Percentiles rank a stretch among this genome's conserved stretches.
Conservation (phyloP, 1,284 basidiomycete species). For the Trametes pubescens region DNA sequence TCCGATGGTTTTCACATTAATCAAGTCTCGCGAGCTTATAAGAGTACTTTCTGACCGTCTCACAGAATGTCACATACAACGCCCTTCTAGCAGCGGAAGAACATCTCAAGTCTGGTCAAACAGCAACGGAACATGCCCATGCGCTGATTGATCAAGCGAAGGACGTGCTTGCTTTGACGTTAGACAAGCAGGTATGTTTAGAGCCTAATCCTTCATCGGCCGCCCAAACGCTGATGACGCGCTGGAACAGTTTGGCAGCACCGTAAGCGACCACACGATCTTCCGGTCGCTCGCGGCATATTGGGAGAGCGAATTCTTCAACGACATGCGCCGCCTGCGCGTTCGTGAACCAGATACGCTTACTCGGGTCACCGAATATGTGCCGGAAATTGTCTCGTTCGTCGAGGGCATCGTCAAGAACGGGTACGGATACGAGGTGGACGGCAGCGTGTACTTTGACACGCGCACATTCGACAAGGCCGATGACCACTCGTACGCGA, state of each 20-base stretch:
- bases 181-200: slow-evolving; percentile 76
- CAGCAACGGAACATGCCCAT: slow-evolving; percentile 58
- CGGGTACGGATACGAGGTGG: slow-evolving; percentile 90
- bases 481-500: slow-evolving; percentile 86
- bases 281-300: slow-evolving; percentile 86
- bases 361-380: slow-evolving; percentile 97
- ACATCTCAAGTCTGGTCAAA: slow-evolving; percentile 50
- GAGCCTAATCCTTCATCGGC: background rate
- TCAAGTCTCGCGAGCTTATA: no score
- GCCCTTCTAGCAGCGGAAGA: slow-evolving; percentile 58
- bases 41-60: slow-evolving; percentile 11
- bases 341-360: slow-evolving; percentile 91
- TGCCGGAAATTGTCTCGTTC: slow-evolving; percentile 94
- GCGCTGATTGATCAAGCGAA: slow-evolving; percentile 75
- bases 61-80: slow-evolving; percentile 59
- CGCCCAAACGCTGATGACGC: slow-evolving; percentile 9
- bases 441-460: slow-evolving; percentile 96
- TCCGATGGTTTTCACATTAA: slow-evolving; percentile 1
- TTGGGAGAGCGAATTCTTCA: slow-evolving; percentile 93
- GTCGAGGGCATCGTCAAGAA: slow-evolving; percentile 89
- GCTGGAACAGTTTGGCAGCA: slow-evolving; percentile 71
- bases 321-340: slow-evolving; percentile 90
- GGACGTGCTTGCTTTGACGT: slow-evolving; percentile 76
- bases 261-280: slow-evolving; percentile 88
- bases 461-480: slow-evolving; percentile 87